Conservation (phyloP, 1,284 basidiomycete species). For the Lentinula novae-zelandiae region DNA sequence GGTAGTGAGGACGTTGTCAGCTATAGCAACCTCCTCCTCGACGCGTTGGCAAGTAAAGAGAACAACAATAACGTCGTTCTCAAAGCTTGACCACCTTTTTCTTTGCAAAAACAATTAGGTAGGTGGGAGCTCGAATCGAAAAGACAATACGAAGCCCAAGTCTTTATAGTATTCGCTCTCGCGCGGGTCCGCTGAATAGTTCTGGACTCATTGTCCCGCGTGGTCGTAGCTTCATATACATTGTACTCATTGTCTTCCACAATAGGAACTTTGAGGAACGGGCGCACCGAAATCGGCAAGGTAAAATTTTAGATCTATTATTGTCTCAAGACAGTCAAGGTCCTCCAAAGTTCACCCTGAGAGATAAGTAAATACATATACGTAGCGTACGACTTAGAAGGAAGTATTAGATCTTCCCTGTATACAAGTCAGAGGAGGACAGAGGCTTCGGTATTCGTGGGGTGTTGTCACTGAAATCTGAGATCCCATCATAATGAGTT, state of each 20-base stretch:
- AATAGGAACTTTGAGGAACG: conserved; percentile 1
- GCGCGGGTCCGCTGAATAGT: not conserved
- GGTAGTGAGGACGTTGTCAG: conserved; percentile 18
- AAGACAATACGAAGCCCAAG: conserved; percentile 53
- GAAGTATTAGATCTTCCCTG: not conserved
- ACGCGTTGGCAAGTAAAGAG: conserved; percentile 21
- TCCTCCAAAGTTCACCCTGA: not conserved
- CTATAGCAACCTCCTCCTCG: conserved; percentile 19
- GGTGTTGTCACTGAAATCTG: not conserved
- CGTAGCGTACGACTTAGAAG: not conserved
- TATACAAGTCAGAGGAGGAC: not conserved
- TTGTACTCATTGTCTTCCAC: conserved; percentile 1
- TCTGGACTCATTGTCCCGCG: conserved; percentile 1
- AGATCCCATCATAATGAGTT: conserved; percentile 3
- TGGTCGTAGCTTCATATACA: conserved; percentile 15
- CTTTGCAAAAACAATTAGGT: conserved; percentile 46
- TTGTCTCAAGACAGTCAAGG: not conserved
- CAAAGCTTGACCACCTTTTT: conserved; percentile 34
- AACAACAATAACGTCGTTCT: conserved; percentile 31
- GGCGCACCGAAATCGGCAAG: not conserved
- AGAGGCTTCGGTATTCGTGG: not conserved
- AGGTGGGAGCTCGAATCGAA: conserved; percentile 49
- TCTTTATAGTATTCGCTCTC: conserved; percentile 48
- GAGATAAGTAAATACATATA: not conserved
- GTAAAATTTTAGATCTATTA: not conserved